Conservation (phyloP, 2,329 filamentous ascomycete species). For the Penicillium expansum region DNA sequence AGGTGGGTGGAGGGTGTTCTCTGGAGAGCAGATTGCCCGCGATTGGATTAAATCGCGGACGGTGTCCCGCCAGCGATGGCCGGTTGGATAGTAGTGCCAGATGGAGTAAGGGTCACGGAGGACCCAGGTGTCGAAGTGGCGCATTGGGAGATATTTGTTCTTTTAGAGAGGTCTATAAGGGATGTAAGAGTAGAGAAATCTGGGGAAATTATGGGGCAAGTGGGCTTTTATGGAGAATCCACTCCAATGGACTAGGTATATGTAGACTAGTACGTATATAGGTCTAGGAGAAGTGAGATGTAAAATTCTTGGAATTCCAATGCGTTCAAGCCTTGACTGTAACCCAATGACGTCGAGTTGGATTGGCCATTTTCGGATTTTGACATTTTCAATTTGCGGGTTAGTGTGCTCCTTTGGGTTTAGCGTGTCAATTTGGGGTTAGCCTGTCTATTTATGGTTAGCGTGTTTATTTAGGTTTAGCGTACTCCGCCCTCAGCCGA, state of each 20-base stretch:
- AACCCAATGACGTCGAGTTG: conserved; percentile 29
- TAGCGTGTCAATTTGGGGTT: no score
- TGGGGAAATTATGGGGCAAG: conserved; percentile 13
- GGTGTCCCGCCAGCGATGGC: conserved; percentile 36
- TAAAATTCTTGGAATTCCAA: conserved; percentile 1
- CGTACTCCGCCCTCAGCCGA: no score
- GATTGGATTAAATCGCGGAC: conserved; percentile 37
- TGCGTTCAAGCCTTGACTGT: conserved; percentile 7
- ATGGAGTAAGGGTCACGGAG: conserved; percentile 41
- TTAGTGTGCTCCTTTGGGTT: no score
- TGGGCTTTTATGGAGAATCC: conserved; percentile 4
- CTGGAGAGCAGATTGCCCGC: conserved; percentile 36
- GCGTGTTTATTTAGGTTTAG: no score
- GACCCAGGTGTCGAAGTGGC: conserved; percentile 41
- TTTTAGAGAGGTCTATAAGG: neutral
- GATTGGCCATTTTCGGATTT: neutral
- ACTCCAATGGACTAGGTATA: neutral
- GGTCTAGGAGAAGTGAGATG: no score
- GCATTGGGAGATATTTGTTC: conserved; percentile 23
- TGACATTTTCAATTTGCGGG: no score
- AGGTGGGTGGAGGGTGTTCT: conserved; percentile 1
- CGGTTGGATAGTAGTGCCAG: conserved; percentile 39
- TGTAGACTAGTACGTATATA: neutral
- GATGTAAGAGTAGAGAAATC: neutral
- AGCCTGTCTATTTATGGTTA: no score